Base-by-base conservation (phyloP, 192 early-diverging fungal species). In the Paraglomus brasilianum region DNA sequence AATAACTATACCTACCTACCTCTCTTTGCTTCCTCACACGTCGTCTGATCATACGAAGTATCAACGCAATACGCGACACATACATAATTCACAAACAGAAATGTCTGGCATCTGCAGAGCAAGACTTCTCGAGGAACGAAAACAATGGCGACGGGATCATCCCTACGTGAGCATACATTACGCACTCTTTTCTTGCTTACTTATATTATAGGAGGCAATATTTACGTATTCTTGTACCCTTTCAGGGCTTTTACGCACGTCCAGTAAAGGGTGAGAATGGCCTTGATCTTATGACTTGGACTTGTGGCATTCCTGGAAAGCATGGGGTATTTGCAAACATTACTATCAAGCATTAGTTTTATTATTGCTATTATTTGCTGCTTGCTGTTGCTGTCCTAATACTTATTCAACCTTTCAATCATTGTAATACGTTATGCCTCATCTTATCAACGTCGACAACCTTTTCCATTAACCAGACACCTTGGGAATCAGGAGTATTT, bases 61-160 rank as follows among this genome's bases (percentile, higher is more conserved):
- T 10, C 17, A 41, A n/a, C 17, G 30, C 30, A 30, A 30, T 30
- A 30, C 30, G 30, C 30, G 30, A 30, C 30, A 30, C 30, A 10
- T 19, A 30, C 30, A 10, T 19, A n/a, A 52, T 6, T 36, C 49
- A 66, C 65, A 66, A 52, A 39, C 44, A 24, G 65, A 41, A 58
- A 80, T 80, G 78, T 85, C 86, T 52, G 83, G 83, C 72, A 95
- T 97, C 62, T 90, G 91, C 66, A 81, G 77, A 49, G 86, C 84
- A 30, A 81, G 95, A 19, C 81, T 97, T n/a, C 81, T 85, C 57
- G 94, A 97, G 77, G 97, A 99, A 80, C 82, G 97, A 52, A 96
- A 95, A 77, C 94, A 95, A 78, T 99, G 97, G 97, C 79, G 95
- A 69, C 97, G 94, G 80, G 97, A 96, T 75, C 93, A 96, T 74